Evolutionary conservation across 164 flowering plant genomes (phyloP), one percentile per base, ranked within the genome.

Genomic region (Buxus sempervirens): DNA sequence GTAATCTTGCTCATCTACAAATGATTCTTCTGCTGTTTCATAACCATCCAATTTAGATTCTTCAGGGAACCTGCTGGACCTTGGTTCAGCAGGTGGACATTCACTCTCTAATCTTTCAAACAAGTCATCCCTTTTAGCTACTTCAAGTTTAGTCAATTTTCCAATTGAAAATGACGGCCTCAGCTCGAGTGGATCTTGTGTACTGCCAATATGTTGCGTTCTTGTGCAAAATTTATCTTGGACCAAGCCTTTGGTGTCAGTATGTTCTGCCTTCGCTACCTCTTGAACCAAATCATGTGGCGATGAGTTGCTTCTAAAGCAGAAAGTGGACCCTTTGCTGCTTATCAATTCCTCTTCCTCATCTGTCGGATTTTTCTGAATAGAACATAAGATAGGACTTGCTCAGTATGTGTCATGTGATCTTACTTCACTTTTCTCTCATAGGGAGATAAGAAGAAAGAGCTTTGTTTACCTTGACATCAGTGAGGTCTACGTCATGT

Each of bases 391-490:
- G 32, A 60, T 5, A 41, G 0, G 51, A 58, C 24, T 54, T 1
- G 22, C 42, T 67, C 56, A 67, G 64, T 36, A 26, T 63, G 28
- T 24, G 42, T 18, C 49, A 48, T 15, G 49, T 24, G 19, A 42
- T 66, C 56, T 26, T 38, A 13, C 26, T 0, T 24, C 9, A 25
- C 18, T 4, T 59, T 7, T 0, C 58, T 22, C 27, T 25, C 9
- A 9, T 14, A 25, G 18, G 24, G 16, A 54, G 15, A 54, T 36
- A 55, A 9, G 26, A 10, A 61, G 25, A 27, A 41, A 27, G 42
- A 62, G 22, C 22, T 23, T 19, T 49, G 54, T 38, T 54, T 80
- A 94, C 98, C 97, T 87, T 76, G n/a, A 94, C 93, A 75, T 75
- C 64, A 1, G 84, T 71, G 61, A 91, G 86, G 79, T 90, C 96